These are phyloP conservation scores for Paecilomyces fulvus DNA, from an alignment of 2,329 filamentous ascomycete species.

Conservation along the genomic window DNA sequence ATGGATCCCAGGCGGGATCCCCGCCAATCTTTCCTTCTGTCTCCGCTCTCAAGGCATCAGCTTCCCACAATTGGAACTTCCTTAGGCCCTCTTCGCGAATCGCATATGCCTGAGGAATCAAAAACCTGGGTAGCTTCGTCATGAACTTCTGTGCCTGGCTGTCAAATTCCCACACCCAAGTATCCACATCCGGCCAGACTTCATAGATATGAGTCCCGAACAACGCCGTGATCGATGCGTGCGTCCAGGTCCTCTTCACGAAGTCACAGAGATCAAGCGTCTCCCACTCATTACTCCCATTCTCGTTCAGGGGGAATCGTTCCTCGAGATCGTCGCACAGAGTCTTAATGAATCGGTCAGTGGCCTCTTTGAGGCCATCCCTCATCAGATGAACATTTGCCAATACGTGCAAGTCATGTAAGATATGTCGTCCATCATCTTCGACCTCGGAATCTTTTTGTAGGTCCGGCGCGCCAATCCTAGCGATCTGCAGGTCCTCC, in stretches of 20 bases:
- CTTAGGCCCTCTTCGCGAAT: slow-evolving; percentile 1
- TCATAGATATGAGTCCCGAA: slow-evolving; percentile 12
- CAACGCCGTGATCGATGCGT: slow-evolving; percentile 11
- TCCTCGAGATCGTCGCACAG: slow-evolving; percentile 10
- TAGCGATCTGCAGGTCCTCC: slow-evolving; percentile 10
- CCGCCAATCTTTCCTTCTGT: not conserved
- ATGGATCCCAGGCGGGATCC: not conserved
- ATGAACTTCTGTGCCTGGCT: slow-evolving; percentile 7
- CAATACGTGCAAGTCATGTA: slow-evolving; percentile 8
- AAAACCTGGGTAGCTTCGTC: slow-evolving; percentile 8
- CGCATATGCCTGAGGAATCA: slow-evolving; percentile 9
- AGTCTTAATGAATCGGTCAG: slow-evolving; percentile 8
- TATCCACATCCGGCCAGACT: slow-evolving; percentile 11
- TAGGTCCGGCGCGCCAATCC: slow-evolving; percentile 4
- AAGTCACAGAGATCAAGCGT: slow-evolving; percentile 11
- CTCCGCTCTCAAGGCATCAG: not conserved
- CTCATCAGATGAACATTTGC: slow-evolving; percentile 6
- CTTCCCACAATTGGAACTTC: not conserved
- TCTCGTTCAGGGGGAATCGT: slow-evolving; percentile 8
- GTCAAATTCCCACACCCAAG: slow-evolving; percentile 14
- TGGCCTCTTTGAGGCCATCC: slow-evolving; percentile 4
- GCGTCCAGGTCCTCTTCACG: slow-evolving; percentile 8
- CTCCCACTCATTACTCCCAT: slow-evolving; percentile 7
- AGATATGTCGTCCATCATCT: slow-evolving; percentile 7
- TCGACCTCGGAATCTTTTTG: not conserved